Evolutionary conservation across 768 basidiomycete genomes (phyloP).

Genomic region (Leucosporidium scottii): DNA sequence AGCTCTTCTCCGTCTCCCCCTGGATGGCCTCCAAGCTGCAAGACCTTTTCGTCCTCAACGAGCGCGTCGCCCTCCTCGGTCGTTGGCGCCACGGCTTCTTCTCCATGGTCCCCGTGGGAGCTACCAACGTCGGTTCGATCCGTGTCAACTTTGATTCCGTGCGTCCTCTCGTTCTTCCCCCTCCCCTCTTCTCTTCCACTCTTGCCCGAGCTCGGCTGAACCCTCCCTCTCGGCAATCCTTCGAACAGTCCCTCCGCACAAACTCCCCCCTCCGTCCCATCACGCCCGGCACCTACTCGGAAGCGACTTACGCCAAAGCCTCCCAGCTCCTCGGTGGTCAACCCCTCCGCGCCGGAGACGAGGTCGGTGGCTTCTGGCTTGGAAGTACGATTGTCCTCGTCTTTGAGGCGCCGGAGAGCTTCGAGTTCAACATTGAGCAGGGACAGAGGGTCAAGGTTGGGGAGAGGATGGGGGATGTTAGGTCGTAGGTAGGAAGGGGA

Average conservation of each 20-base stretch:
- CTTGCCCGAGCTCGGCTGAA: neutral
- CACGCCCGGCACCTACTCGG: slow-evolving; percentile 67
- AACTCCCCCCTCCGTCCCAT: slow-evolving; percentile 61
- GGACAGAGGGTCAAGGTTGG: slow-evolving; percentile 86
- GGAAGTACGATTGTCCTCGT: slow-evolving; percentile 86
- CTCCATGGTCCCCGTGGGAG: slow-evolving; percentile 93
- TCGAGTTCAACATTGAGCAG: slow-evolving; percentile 63
- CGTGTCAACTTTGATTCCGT: slow-evolving; percentile 90
- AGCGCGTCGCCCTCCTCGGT: slow-evolving; percentile 89
- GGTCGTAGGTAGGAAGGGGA: neutral
- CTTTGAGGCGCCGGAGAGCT: slow-evolving; percentile 77
- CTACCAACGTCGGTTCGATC: slow-evolving; percentile 96
- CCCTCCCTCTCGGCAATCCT: neutral
- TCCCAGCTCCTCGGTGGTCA: slow-evolving; percentile 78
- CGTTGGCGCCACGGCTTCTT: slow-evolving; percentile 95
- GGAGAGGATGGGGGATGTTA: slow-evolving; percentile 49
- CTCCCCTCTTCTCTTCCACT: neutral
- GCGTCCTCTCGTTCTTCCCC: slow-evolving; percentile 16
- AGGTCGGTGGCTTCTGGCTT: slow-evolving; percentile 95
- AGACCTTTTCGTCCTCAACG: slow-evolving; percentile 95
- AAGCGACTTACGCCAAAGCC: slow-evolving; percentile 83
- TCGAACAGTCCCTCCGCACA: slow-evolving; percentile 66
- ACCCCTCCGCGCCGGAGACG: slow-evolving; percentile 76
- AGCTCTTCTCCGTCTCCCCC: slow-evolving; percentile 91
- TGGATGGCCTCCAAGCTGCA: slow-evolving; percentile 86